Evolutionary conservation across 1,139 yeast genomes (phyloP), one percentile per base, ranked within the genome.

Genomic region (Saccharomyces hybrid): DNA sequence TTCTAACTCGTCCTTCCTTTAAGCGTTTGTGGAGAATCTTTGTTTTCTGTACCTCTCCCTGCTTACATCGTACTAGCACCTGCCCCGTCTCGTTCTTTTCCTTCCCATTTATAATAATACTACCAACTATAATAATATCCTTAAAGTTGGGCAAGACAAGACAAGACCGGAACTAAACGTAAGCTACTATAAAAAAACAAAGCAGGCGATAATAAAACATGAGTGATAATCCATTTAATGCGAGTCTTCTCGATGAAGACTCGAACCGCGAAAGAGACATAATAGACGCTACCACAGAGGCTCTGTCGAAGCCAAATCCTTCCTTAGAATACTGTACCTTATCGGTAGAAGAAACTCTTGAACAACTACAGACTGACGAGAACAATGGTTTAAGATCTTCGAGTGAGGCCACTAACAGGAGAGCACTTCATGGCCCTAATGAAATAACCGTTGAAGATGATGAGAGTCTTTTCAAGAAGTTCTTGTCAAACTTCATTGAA

Each of bases 401-500:
- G 31, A 90, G 84, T 59, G 97, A 90, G 58, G 81, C 88, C 28
- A 71, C 80, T 23, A 80, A 81, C 63, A 77, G 97, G 62, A 79
- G 91, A 64, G 77, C 84, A 27, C 73, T 84, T 27, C 86, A 89
- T 66, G 99, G 99, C 25, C 23, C 60, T 5, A 67, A 67, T 52
- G 70, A 67, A 48, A 59, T 67, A 9, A 49, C 52, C 3, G 57
- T 57, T 4, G 68, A 64, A 8, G 69, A 66, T n/a, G 68, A 62
- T 11, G 68, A 63, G 34, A 80, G 82, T 56, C 66, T 91, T 51
- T 57, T 80, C 14, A 71, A 79, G 73, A 86, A 87, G 69, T 93
- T 93, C 64, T 54, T 89, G 27, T 77, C 85, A 55, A 88, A 84
- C 54, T 91, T 93, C 67, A 84, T 87, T 64, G 93, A 86, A 63